A percentile compares a stretch with the other conserved stretches of the same genome.
Conservation (phyloP, 805 yeast species). For the Candida saitoana region DNA sequence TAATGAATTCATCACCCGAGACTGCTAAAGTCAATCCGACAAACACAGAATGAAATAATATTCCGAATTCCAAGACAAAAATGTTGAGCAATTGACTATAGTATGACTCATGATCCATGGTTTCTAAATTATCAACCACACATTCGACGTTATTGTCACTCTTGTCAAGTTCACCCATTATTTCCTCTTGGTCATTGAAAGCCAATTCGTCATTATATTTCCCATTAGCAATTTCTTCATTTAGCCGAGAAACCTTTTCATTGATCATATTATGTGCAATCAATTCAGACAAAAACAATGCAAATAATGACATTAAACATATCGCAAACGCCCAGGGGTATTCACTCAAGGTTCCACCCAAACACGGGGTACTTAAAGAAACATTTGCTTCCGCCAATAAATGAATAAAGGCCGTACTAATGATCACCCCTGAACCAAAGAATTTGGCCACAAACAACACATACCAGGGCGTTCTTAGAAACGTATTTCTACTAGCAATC, state of each 20-base stretch:
- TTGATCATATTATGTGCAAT: constrained; percentile 47
- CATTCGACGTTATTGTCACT: background rate
- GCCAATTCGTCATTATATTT: constrained; percentile 22
- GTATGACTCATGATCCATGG: constrained; percentile 41
- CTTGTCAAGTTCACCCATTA: background rate
- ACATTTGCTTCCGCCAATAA: constrained; percentile 66
- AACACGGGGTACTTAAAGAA: constrained; percentile 51
- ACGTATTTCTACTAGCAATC: constrained; percentile 54
- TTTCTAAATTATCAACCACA: background rate
- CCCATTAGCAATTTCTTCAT: constrained; percentile 42
- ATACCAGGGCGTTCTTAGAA: constrained; percentile 55
- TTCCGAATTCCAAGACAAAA: constrained; percentile 69
- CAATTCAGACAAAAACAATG: constrained; percentile 51
- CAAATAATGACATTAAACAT: constrained; percentile 46
- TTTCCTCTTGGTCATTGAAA: constrained; percentile 10
- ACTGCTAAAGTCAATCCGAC: constrained; percentile 76
- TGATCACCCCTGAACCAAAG: constrained; percentile 81
- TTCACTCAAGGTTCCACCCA: constrained; percentile 53
- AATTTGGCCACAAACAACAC: constrained; percentile 66
- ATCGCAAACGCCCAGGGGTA: constrained; percentile 58
- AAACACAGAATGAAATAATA: constrained; percentile 78
- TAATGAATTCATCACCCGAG: constrained; percentile 69
- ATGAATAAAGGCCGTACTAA: constrained; percentile 79
- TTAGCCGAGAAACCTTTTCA: constrained; percentile 18
- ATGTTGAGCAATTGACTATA: constrained; percentile 48